phyloP scores from a whole-genome alignment of 345 rosid genomes.

The Carallia brachiata region DNA sequence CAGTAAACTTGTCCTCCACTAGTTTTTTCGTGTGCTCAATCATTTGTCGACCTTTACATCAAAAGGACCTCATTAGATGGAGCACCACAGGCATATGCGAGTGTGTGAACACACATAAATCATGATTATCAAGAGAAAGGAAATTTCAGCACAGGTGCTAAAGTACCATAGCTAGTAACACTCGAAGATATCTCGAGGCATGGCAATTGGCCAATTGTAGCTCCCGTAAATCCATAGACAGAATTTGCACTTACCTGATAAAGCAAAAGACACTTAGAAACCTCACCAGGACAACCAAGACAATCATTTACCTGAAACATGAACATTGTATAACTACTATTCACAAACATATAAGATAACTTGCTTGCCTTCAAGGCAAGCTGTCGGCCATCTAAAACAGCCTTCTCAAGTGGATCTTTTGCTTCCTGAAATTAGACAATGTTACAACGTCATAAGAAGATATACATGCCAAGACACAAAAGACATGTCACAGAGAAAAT shows the following conservation, averaged over 20 bases:
- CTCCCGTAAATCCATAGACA: slow-evolving; percentile 97
- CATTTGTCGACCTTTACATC: slow-evolving; percentile 85
- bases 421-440: slow-evolving; percentile 58
- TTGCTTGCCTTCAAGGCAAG: slow-evolving; percentile 77
- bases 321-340: background rate
- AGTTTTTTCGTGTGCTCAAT: slow-evolving; percentile 91
- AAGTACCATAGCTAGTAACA: slow-evolving; percentile 94
- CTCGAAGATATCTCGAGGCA: slow-evolving; percentile 97
- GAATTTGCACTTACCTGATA: slow-evolving; percentile 94
- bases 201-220: slow-evolving; percentile 88
- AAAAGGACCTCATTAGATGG: slow-evolving; percentile 1
- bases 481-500: background rate
- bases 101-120: too few relatives aligned
- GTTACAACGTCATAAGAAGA: slow-evolving; percentile 4
- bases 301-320: background rate
- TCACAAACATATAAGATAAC: background rate
- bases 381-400: slow-evolving; percentile 96
- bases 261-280: slow-evolving; percentile 16
- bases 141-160: slow-evolving; percentile 4
- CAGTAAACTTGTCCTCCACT: slow-evolving; percentile 86
- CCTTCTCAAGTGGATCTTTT: slow-evolving; percentile 93
- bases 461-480: slow-evolving; percentile 2
- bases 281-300: background rate
- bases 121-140: slow-evolving; percentile 19
- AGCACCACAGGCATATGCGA: too few relatives aligned